These are phyloP conservation scores for Fusarium citri DNA, from an alignment of 2,329 filamentous ascomycete species.

Conservation along the genomic window DNA sequence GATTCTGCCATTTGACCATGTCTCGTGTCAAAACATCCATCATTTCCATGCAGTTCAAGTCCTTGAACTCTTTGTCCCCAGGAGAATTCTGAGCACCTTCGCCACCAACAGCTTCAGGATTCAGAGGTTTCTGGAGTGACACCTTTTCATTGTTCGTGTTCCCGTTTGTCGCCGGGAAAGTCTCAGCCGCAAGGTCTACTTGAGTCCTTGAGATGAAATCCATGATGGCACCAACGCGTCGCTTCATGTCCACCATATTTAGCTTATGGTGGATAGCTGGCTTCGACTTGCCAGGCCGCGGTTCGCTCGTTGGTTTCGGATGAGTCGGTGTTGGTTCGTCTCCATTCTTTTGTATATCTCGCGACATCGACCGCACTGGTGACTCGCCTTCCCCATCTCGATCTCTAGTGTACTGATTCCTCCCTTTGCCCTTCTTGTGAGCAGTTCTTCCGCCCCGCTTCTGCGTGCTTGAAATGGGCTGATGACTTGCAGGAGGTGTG, in stretches of 20 bases:
- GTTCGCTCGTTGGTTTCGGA: constrained; percentile 56
- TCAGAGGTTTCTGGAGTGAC: constrained; percentile 53
- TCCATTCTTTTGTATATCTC: constrained; percentile 55
- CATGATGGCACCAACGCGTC: constrained; percentile 83
- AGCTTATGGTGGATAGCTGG: constrained; percentile 71
- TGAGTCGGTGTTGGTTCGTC: constrained; percentile 52
- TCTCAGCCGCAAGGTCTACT: constrained; percentile 81
- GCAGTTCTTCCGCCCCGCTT: constrained; percentile 72
- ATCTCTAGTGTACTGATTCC: constrained; percentile 87
- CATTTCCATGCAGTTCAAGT: constrained; percentile 85
- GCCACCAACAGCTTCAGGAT: constrained; percentile 42
- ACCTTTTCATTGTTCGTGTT: constrained; percentile 54
- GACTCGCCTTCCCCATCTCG: constrained; percentile 71
- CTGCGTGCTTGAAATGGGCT: constrained; percentile 60
- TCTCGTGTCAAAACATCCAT: constrained; percentile 87
- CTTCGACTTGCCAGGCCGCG: constrained; percentile 67
- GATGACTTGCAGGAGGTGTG: constrained; percentile 59
- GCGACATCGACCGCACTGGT: constrained; percentile 67
- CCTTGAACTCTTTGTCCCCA: constrained; percentile 71
- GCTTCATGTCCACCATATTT: constrained; percentile 89
- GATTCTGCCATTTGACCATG: constrained; percentile 86
- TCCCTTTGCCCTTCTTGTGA: constrained; percentile 75
- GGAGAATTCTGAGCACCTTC: constrained; percentile 41
- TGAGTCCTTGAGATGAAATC: constrained; percentile 92
- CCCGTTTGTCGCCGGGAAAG: constrained; percentile 59